Evolutionary conservation across 202 grass and related monocot species (phyloP).

Genomic region (Cymbopogon flexuosus): DNA sequence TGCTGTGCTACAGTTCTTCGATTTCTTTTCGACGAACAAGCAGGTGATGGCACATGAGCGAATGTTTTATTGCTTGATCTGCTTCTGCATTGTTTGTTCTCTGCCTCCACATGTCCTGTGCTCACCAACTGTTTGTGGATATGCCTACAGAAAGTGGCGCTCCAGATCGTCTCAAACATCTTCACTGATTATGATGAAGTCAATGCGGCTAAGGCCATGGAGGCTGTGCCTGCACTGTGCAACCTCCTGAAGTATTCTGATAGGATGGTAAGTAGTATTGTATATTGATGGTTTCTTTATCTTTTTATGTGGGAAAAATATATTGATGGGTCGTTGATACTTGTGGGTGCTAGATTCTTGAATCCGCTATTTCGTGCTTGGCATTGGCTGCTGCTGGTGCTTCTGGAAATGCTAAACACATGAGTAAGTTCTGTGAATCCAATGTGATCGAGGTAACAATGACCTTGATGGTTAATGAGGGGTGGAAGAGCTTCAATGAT

Average conservation of each 20-base stretch:
- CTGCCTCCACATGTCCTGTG: neutral
- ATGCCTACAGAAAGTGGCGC: constrained; percentile 43
- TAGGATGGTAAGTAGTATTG: constrained; percentile 26
- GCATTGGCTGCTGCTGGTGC: constrained; percentile 14
- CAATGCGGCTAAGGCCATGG: constrained; percentile 32
- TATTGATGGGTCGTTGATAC: neutral
- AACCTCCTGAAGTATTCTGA: constrained; percentile 46
- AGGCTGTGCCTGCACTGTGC: constrained; percentile 44
- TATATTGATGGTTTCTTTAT: neutral
- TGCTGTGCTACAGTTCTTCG: constrained; percentile 47
- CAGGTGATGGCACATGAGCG: constrained; percentile 27
- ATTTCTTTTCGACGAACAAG: constrained; percentile 44
- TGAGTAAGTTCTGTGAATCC: constrained; percentile 40
- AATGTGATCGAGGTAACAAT: constrained; percentile 30
- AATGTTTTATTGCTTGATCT: neutral
- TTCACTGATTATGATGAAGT: neutral
- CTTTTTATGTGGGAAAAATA: neutral
- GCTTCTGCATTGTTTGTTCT: neutral
- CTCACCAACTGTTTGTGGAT: constrained; percentile 29
- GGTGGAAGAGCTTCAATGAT: constrained; percentile 36
- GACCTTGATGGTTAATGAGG: constrained; percentile 36
- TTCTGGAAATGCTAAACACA: constrained; percentile 20
- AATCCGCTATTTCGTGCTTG: constrained; percentile 37
- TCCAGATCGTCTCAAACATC: constrained; percentile 31
- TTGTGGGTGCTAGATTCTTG: constrained; percentile 37